phyloP scores from a whole-genome alignment of 2,329 filamentous ascomycete genomes.

The Ophiostoma ips region DNA sequence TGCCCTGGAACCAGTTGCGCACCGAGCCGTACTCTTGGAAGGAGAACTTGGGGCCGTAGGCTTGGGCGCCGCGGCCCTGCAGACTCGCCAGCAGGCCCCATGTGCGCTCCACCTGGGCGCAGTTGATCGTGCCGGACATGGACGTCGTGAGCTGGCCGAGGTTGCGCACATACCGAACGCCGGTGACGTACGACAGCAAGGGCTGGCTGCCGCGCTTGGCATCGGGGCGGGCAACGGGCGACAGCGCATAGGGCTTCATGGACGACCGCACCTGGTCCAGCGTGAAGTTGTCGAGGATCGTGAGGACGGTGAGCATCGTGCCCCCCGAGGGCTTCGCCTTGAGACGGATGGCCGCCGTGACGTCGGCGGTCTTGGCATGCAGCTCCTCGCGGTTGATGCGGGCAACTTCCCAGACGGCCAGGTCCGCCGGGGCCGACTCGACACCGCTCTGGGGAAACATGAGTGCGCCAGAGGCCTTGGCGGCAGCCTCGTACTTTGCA shows the following conservation, averaged over 20 bases:
- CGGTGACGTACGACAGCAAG: slow-evolving; percentile 33
- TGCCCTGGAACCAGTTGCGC: slow-evolving; percentile 34
- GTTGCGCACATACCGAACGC: slow-evolving; percentile 32
- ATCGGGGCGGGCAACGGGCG: slow-evolving; percentile 36
- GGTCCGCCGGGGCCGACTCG: slow-evolving; percentile 48
- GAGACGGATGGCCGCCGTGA: slow-evolving; percentile 33
- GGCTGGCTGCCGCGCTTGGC: slow-evolving; percentile 20
- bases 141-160: slow-evolving; percentile 44
- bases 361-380: slow-evolving; percentile 35
- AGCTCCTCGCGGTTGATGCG: slow-evolving; percentile 36
- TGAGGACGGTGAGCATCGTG: slow-evolving; percentile 53
- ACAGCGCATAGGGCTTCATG: slow-evolving; percentile 39
- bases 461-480: slow-evolving; percentile 40
- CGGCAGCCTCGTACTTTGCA: slow-evolving; percentile 39
- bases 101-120: slow-evolving; percentile 42
- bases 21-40: slow-evolving; percentile 41
- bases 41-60: slow-evolving; percentile 48
- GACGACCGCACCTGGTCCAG: slow-evolving; percentile 32
- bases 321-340: slow-evolving; percentile 46
- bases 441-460: slow-evolving; percentile 49
- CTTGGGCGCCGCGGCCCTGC: slow-evolving; percentile 28
- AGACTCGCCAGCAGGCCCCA: slow-evolving; percentile 45
- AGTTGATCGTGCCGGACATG: slow-evolving; percentile 34
- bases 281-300: slow-evolving; percentile 38
- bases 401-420: slow-evolving; percentile 41